Evolutionary conservation across 352 stramenopile species (phyloP).

Genomic region (Globisporangium cylindrosporum): DNA sequence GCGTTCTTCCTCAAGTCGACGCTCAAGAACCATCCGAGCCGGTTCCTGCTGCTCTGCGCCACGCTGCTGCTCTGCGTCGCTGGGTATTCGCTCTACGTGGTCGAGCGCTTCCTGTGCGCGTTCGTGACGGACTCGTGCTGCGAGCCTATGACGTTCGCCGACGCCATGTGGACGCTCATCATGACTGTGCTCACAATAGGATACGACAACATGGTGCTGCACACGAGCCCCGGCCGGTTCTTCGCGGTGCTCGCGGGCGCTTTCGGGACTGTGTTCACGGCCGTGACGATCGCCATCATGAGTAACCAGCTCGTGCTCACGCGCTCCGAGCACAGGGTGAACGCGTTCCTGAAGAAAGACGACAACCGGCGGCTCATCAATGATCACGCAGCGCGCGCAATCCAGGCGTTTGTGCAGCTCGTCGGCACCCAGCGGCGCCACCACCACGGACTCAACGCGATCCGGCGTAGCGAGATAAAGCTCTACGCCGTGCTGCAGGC

Average conservation of each 20-base stretch:
- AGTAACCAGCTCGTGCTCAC: slow-evolving; percentile 72
- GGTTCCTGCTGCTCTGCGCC: slow-evolving; percentile 44
- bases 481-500: slow-evolving; percentile 52
- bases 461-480: slow-evolving; percentile 43
- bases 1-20: slow-evolving; percentile 77
- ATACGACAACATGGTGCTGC: slow-evolving; percentile 64
- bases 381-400: slow-evolving; percentile 52
- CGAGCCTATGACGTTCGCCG: slow-evolving; percentile 42
- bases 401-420: slow-evolving; percentile 66
- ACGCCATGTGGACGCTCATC: slow-evolving; percentile 63
- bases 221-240: slow-evolving; percentile 42
- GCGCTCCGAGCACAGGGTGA: slow-evolving; percentile 77
- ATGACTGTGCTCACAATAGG: slow-evolving; percentile 76
- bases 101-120: slow-evolving; percentile 71
- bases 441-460: slow-evolving; percentile 19
- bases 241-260: slow-evolving; percentile 50
- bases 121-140: slow-evolving; percentile 57
- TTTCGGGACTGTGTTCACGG: slow-evolving; percentile 53
- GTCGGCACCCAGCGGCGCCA: slow-evolving; percentile 38
- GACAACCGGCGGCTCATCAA: slow-evolving; percentile 58
- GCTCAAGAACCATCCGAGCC: slow-evolving; percentile 64
- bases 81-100: slow-evolving; percentile 62
- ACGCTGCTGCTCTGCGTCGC: slow-evolving; percentile 36
- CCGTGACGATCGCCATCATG: slow-evolving; percentile 76
- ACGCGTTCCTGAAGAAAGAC: slow-evolving; percentile 75